A percentile compares a stretch with the other conserved stretches of the same genome.
These are phyloP conservation scores for Ophiostoma ips DNA, from an alignment of 2,329 filamentous ascomycete species.

Conservation along the genomic window DNA sequence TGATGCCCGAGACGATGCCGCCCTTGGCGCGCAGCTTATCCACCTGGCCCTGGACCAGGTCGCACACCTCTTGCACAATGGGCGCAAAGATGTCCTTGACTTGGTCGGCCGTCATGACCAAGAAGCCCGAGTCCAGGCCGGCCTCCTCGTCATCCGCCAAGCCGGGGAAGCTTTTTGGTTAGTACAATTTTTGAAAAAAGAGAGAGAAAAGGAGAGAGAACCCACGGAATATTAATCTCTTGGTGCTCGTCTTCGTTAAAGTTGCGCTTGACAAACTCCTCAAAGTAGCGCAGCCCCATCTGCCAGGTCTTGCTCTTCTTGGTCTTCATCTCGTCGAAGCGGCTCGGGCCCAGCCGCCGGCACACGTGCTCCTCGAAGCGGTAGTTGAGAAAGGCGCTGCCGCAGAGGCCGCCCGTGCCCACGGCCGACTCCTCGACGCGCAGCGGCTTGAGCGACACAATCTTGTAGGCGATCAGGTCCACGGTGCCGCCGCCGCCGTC, in stretches of 20 bases:
- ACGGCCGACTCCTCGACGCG: constrained; percentile 67
- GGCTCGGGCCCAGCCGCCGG: constrained; percentile 48
- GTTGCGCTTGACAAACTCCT: constrained; percentile 74
- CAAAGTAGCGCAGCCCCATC: constrained; percentile 65
- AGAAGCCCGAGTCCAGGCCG: constrained; percentile 61
- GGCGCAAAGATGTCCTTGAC: constrained; percentile 65
- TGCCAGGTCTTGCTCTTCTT: constrained; percentile 72
- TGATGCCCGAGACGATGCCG: constrained; percentile 56
- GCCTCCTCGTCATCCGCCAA: constrained; percentile 62
- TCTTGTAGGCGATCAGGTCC: constrained; percentile 70
- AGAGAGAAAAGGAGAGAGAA: not conserved
- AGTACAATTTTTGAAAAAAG: not conserved
- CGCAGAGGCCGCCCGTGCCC: constrained; percentile 64
- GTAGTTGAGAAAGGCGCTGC: constrained; percentile 68
- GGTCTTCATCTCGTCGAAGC: constrained; percentile 61
- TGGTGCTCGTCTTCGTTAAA: constrained; percentile 67
- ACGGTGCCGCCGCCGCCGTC: constrained; percentile 52
- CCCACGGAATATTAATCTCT: constrained; percentile 57
- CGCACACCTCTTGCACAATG: constrained; percentile 56
- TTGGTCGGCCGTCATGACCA: constrained; percentile 55
- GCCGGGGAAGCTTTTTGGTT: constrained; percentile 33
- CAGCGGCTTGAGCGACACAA: constrained; percentile 57
- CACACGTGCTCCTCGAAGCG: constrained; percentile 67
- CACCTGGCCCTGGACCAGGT: constrained; percentile 54
- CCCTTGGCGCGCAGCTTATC: constrained; percentile 46